Evolutionary conservation across 1,139 yeast species (phyloP).

Genomic region (Protomyces lactucae-debilis): DNA sequence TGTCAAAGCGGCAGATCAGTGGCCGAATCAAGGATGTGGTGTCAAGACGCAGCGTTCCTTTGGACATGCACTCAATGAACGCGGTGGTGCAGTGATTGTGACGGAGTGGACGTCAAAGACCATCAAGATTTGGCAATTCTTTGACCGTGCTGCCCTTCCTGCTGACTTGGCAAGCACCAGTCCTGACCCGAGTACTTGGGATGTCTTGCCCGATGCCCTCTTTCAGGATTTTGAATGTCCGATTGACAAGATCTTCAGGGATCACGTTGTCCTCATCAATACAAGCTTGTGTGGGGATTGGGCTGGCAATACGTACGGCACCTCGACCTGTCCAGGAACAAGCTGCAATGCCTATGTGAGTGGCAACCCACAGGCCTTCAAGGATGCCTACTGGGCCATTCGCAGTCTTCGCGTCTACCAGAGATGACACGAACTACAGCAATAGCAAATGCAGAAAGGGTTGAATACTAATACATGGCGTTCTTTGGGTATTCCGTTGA

Average conservation of each 20-base stretch:
- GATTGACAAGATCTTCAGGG: conserved; percentile 14
- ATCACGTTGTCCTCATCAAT: conserved; percentile 25
- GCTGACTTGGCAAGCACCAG: background rate
- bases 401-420: conserved; percentile 19
- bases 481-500: background rate
- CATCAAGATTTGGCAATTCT: conserved; percentile 24
- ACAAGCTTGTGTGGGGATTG: conserved; percentile 28
- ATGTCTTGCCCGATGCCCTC: conserved; percentile 20
- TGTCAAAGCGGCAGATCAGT: conserved; percentile 16
- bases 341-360: conserved; percentile 23
- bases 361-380: conserved; percentile 21
- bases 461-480: background rate
- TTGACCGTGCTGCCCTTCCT: conserved; percentile 18
- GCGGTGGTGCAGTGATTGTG: conserved; percentile 15
- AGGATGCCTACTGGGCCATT: conserved; percentile 29
- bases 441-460: background rate
- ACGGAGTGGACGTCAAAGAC: conserved; percentile 23
- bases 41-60: conserved; percentile 11
- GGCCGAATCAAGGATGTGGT: conserved; percentile 29
- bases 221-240: conserved; percentile 23
- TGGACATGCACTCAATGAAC: conserved; percentile 19
- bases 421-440: background rate
- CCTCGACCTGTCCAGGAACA: conserved; percentile 16
- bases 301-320: conserved; percentile 22
- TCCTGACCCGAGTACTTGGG: conserved; percentile 11